phyloP scores from a whole-genome alignment of 495 filamentous ascomycete species.

The Neurospora sp. region DNA sequence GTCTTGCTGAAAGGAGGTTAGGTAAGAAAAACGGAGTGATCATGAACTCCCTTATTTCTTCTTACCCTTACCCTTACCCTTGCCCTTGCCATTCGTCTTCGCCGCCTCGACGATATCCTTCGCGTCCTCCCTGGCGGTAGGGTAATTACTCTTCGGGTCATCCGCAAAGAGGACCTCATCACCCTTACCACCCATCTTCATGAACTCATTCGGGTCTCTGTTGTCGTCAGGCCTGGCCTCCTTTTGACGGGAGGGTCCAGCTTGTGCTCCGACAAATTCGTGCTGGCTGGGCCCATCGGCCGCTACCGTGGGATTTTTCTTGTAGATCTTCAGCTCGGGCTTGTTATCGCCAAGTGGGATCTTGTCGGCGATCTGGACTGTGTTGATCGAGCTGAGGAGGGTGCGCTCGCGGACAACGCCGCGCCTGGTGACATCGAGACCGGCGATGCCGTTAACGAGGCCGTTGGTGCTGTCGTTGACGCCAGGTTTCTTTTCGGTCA shows the following conservation, averaged over 20 bases:
- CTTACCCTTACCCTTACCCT: conserved; percentile 20
- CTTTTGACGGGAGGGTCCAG: conserved; percentile 4
- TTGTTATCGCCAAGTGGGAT: conserved; percentile 42
- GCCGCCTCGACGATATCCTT: conserved; percentile 22
- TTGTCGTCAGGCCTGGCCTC: conserved; percentile 55
- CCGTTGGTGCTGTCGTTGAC: conserved; percentile 86
- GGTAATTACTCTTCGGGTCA: conserved; percentile 41
- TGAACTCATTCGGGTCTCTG: conserved; percentile 63
- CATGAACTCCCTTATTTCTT: background rate
- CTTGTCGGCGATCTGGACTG: conserved; percentile 57
- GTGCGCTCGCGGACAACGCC: conserved; percentile 76
- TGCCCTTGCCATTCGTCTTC: conserved; percentile 22
- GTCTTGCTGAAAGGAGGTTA: background rate
- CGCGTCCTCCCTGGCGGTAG: conserved; percentile 8
- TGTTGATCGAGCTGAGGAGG: conserved; percentile 71
- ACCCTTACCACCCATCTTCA: conserved; percentile 70
- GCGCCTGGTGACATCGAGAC: conserved; percentile 74
- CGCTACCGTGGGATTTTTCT: conserved; percentile 52
- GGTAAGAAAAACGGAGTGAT: background rate
- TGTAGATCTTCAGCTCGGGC: conserved; percentile 61
- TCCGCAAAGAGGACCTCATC: conserved; percentile 67
- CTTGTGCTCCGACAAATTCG: background rate
- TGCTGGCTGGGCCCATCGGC: conserved; percentile 7
- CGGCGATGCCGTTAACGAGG: conserved; percentile 68
- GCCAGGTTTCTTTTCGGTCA: conserved; percentile 44